Percentiles rank a stretch among this genome's conserved stretches.
phyloP scores from a whole-genome alignment of 192 early-diverging fungal species.

The Phycomyces nitens region DNA sequence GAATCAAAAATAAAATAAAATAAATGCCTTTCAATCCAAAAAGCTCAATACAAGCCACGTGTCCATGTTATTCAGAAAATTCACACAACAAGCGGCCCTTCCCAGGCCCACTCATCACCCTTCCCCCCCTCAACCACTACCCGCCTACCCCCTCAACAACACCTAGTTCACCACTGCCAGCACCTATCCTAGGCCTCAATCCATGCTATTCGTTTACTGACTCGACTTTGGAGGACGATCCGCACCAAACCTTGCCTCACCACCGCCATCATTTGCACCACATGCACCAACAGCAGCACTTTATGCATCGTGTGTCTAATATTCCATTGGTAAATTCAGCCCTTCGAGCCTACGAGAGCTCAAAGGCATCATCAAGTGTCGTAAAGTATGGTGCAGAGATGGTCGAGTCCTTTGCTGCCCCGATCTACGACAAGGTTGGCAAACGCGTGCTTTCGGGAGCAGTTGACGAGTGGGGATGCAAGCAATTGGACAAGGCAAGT shows the following conservation, averaged over 20 bases:
- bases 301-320: constrained; percentile 22
- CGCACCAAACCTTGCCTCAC: background rate
- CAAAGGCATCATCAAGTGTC: constrained; percentile 57
- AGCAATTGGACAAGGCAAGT: constrained; percentile 67
- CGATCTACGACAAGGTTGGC: constrained; percentile 71
- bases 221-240: background rate
- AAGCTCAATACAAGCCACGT: background rate
- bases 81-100: background rate
- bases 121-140: background rate
- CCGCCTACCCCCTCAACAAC: constrained; percentile 5
- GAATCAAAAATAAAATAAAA: background rate
- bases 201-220: constrained; percentile 12
- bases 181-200: background rate
- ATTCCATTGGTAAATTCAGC: constrained; percentile 75
- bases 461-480: constrained; percentile 74
- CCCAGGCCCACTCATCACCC: background rate
- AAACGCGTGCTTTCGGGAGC: constrained; percentile 25
- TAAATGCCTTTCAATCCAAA: no score
- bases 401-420: constrained; percentile 74
- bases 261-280: background rate
- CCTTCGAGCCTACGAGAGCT: constrained; percentile 62
- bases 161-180: constrained; percentile 7
- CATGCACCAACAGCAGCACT: constrained; percentile 7
- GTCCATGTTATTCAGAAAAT: background rate
- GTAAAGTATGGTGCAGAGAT: constrained; percentile 71